These are phyloP conservation scores for Phytophthora pseudosyringae DNA, from an alignment of 352 stramenopile species.

Conservation along the genomic window DNA sequence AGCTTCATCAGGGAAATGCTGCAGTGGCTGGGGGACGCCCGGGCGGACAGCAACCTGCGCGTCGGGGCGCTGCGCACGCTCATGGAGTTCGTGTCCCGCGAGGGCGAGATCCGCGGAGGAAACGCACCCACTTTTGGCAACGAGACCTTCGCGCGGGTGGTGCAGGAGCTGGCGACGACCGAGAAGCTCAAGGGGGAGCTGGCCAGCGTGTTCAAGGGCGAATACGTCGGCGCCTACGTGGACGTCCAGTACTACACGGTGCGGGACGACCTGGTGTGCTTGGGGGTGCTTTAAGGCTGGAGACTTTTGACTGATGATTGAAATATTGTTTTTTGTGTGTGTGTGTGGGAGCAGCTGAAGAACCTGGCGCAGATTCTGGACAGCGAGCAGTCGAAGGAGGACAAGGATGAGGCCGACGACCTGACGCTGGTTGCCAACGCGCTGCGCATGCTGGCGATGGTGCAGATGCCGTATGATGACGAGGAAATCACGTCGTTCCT, in stretches of 20 bases:
- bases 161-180: constrained; percentile 68
- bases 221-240: constrained; percentile 83
- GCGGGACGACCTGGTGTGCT: constrained; percentile 1
- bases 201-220: constrained; percentile 85
- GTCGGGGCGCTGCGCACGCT: constrained; percentile 85
- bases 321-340: constrained; percentile 1
- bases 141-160: constrained; percentile 83
- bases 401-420: constrained; percentile 48
- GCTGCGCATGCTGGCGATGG: constrained; percentile 71
- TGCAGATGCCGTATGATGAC: constrained; percentile 68
- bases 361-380: constrained; percentile 73
- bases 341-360: constrained; percentile 55
- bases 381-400: constrained; percentile 35
- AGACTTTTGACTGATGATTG: constrained; percentile 6
- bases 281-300: neutral
- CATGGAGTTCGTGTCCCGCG: constrained; percentile 88
- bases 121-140: constrained; percentile 68
- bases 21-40: constrained; percentile 60
- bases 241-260: constrained; percentile 92
- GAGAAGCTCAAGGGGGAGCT: constrained; percentile 85
- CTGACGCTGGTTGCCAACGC: constrained; percentile 71
- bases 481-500: constrained; percentile 80
- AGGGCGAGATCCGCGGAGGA: constrained; percentile 55
- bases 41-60: constrained; percentile 71
- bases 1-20: constrained; percentile 87